Conservation (phyloP, 495 filamentous ascomycete genomes). For the Sordaria brevicollis region DNA sequence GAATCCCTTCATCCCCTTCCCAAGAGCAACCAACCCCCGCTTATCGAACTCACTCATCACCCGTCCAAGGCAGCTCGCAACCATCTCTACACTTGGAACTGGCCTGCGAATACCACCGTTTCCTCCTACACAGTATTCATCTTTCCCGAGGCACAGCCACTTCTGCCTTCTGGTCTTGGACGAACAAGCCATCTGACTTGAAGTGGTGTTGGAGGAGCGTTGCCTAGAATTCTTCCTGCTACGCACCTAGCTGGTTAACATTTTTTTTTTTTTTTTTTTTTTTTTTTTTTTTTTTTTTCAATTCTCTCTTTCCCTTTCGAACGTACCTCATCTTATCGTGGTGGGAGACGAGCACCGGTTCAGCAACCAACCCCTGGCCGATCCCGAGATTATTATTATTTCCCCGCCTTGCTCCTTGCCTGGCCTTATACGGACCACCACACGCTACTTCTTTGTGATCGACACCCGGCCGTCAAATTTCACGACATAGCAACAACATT, state of each 20-base stretch:
- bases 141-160: background rate
- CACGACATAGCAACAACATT: background rate
- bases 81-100: background rate
- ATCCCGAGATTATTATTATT: constrained; percentile 29
- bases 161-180: background rate
- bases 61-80: background rate
- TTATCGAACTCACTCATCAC: background rate
- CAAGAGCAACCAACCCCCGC: background rate
- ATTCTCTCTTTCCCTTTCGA: constrained; percentile 4
- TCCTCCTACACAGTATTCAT: background rate
- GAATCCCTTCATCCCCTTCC: background rate
- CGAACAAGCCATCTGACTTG: background rate
- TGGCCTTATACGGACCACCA: constrained; percentile 7
- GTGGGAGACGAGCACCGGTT: background rate
- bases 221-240: background rate
- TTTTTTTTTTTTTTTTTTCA: too few relatives aligned
- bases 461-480: background rate
- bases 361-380: constrained; percentile 11
- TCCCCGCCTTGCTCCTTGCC: constrained; percentile 12
- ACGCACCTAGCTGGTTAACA: constrained; percentile 10
- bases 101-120: background rate
- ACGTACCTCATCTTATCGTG: background rate
- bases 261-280: constrained; percentile 19
- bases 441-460: constrained; percentile 2
- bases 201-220: background rate